phyloP scores from a whole-genome alignment of 352 stramenopile species.

The Phytophthora citrophthora region DNA sequence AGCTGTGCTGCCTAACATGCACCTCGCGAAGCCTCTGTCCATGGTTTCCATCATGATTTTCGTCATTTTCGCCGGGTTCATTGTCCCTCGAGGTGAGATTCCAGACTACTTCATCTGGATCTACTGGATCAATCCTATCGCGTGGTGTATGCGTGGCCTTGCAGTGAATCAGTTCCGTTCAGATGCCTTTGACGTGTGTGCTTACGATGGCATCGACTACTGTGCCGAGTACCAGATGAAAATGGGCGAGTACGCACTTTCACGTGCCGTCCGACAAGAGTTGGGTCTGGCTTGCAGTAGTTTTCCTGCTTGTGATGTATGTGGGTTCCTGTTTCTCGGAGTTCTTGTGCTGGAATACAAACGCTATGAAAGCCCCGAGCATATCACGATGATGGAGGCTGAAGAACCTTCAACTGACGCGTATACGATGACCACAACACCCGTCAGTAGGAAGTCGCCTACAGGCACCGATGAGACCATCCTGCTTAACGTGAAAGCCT shows the following conservation, averaged over 20 bases:
- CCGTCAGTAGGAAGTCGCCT: neutral
- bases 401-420: slow-evolving; percentile 8
- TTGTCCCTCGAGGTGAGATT: slow-evolving; percentile 50
- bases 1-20: slow-evolving; percentile 26
- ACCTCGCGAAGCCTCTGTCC: slow-evolving; percentile 50
- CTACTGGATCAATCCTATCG: slow-evolving; percentile 64
- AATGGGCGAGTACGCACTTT: slow-evolving; percentile 38
- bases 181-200: slow-evolving; percentile 29
- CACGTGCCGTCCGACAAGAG: slow-evolving; percentile 26
- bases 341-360: slow-evolving; percentile 34
- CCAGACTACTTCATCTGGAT: slow-evolving; percentile 57
- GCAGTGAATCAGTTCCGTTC: slow-evolving; percentile 35
- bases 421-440: slow-evolving; percentile 23
- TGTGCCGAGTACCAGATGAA: slow-evolving; percentile 28
- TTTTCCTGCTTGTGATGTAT: slow-evolving; percentile 31
- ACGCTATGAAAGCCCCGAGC: slow-evolving; percentile 33
- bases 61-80: slow-evolving; percentile 61
- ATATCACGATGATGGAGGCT: slow-evolving; percentile 30
- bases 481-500: slow-evolving; percentile 13
- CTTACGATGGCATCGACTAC: slow-evolving; percentile 30
- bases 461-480: slow-evolving; percentile 1
- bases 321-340: too few species aligned
- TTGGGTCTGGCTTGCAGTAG: slow-evolving; percentile 39
- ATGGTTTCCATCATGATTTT: slow-evolving; percentile 52
- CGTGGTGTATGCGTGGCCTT: slow-evolving; percentile 45